Evolutionary conservation across 208 protist genomes (phyloP), one percentile per base, ranked within the genome.

Genomic region (Leishmania lainsoni): DNA sequence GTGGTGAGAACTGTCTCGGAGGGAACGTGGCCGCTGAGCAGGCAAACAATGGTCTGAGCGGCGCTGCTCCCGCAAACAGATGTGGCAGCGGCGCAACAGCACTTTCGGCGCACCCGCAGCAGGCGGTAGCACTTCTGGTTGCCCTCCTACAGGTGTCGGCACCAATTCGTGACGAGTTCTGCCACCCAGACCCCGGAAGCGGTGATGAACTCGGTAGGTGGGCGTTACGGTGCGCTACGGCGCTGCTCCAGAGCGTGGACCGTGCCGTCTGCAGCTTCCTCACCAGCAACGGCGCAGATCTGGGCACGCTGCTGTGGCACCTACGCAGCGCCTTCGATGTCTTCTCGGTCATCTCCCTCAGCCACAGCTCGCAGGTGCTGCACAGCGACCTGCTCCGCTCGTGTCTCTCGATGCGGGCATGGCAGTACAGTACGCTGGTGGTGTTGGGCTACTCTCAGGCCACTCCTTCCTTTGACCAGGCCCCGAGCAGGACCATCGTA

Each of bases 81-180:
- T 45, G 72, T 17, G 49, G 51, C 51, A 56, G 45, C 45, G 45
- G 45, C 8, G 45, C 35, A 39, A 52, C 16, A 39, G 61, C 80
- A 56, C 69, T 73, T 4, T 54, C 68, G 17, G 29, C 73, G 51
- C 76, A 81, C 10, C 54, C 56, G 76, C 83, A 89, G 63, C 70
- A 81, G 29, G 89, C 92, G 26, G 75, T 95, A 12, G 76, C 87
- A 49, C 86, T 97, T 48, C 82, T 97, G 26, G 78, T 88, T 66
- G 84, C 89, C 54, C 86, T 97, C 1, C 69, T 97, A 74, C 87
- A 93, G 69, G 61, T 81, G 17, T 97, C 93, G 5, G 84, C 90
- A 17, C 79, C 90, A 20, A 78, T 97, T 39, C 92, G 93, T 71
- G 89, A 92, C 49, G 87, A 88, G 75, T 93, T 97, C 81, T 95